Conservation (phyloP, 1,284 basidiomycete species). For the Marasmius tenuissimus region DNA sequence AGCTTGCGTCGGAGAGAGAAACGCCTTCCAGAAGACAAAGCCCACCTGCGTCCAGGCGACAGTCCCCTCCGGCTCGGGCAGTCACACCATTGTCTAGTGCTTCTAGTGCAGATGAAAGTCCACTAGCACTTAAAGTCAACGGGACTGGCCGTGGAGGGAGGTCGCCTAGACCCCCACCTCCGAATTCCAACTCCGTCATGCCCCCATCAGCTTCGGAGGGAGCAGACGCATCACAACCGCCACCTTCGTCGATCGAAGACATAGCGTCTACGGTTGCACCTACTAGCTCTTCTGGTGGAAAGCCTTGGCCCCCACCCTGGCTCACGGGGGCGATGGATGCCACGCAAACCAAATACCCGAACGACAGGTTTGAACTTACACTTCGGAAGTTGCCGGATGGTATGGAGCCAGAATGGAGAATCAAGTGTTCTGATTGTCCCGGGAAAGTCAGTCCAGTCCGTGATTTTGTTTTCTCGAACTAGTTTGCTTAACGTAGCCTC, state of each 20-base stretch:
- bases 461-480: slow-evolving; percentile 10
- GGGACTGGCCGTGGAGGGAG: slow-evolving; percentile 16
- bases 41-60: slow-evolving; percentile 25
- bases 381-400: slow-evolving; percentile 55
- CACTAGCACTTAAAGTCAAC: slow-evolving; percentile 61
- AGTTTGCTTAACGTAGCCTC: no score
- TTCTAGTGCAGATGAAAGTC: slow-evolving; percentile 69
- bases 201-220: neutral
- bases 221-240: neutral
- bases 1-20: slow-evolving; percentile 33
- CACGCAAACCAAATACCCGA: slow-evolving; percentile 74
- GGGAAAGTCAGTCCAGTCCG: slow-evolving; percentile 68
- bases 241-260: neutral
- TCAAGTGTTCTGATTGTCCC: slow-evolving; percentile 94
- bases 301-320: slow-evolving; percentile 67
- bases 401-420: slow-evolving; percentile 77
- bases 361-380: slow-evolving; percentile 84
- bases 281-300: neutral
- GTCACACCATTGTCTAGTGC: slow-evolving; percentile 67
- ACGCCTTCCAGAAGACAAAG: slow-evolving; percentile 36
- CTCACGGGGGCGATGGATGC: slow-evolving; percentile 59
- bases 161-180: slow-evolving; percentile 10
- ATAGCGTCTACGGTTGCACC: neutral
- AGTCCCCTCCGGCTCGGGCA: slow-evolving; percentile 46
- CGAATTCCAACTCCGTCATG: neutral